Percentiles rank a stretch among this genome's conserved stretches.
These are phyloP conservation scores for Craterostigma plantagineum DNA, from an alignment of 257 asterid genomes.

Conservation along the genomic window DNA sequence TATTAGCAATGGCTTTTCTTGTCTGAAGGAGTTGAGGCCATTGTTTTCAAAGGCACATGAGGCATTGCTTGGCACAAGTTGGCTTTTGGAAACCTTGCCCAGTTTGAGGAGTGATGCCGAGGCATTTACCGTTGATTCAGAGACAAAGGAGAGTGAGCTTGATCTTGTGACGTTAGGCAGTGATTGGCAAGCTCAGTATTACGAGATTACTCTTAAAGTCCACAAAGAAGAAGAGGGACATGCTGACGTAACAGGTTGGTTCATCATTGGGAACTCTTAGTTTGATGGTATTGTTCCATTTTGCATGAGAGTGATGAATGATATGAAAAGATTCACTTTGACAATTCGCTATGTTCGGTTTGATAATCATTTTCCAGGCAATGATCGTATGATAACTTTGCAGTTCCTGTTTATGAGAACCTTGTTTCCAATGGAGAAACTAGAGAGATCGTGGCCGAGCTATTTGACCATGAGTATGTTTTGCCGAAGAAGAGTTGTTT, in stretches of 20 bases:
- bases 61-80: conserved; percentile 31
- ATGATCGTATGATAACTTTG: conserved; percentile 13
- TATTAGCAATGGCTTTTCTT: not conserved
- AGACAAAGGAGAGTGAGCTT: conserved; percentile 22
- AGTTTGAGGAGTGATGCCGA: conserved; percentile 32
- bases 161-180: conserved; percentile 52
- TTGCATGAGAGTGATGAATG: too few species aligned
- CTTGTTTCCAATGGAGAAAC: conserved; percentile 30
- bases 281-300: too few species aligned
- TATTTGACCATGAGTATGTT: conserved; percentile 35
- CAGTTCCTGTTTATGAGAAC: conserved; percentile 37
- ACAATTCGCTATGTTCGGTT: not conserved
- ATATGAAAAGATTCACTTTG: too few species aligned
- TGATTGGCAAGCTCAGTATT: conserved; percentile 73
- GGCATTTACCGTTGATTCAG: conserved; percentile 12
- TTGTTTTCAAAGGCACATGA: conserved; percentile 54
- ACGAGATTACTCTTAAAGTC: conserved; percentile 35
- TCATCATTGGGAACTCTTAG: too few species aligned
- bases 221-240: conserved; percentile 11
- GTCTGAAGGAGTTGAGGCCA: conserved; percentile 41
- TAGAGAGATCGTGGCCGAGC: conserved; percentile 44
- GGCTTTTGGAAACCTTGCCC: conserved; percentile 26
- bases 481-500: conserved; percentile 60
- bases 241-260: not conserved
- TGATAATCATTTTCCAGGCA: conserved; percentile 21